A percentile compares a stretch with the other conserved stretches of the same genome.
Evolutionary conservation across 129 eudicot species (phyloP).

Genomic region (Tagetes patula): DNA sequence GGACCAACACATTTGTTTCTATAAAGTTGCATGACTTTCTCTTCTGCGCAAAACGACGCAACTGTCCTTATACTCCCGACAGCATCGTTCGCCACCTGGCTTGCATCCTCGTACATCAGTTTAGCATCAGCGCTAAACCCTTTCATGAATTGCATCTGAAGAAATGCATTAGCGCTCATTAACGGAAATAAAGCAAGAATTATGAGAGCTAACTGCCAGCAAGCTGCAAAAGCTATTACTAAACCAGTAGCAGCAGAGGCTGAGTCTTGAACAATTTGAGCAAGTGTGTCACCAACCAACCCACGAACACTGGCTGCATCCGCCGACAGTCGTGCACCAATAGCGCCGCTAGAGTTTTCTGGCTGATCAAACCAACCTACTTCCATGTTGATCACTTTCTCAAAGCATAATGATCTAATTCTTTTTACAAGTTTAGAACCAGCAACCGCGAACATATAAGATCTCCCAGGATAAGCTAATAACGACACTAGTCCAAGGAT

Average conservation of each 20-base stretch:
- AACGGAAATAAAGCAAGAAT: neutral
- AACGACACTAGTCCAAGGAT: conserved; percentile 58
- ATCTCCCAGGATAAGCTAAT: conserved; percentile 58
- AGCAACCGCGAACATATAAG: conserved; percentile 70
- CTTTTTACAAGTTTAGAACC: conserved; percentile 67
- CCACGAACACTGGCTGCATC: conserved; percentile 86
- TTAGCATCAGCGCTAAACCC: conserved; percentile 5
- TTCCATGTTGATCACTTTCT: conserved; percentile 73
- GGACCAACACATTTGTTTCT: neutral
- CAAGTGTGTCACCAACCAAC: conserved; percentile 30
- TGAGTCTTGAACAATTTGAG: conserved; percentile 28
- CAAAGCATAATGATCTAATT: conserved; percentile 68
- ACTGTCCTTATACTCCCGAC: conserved; percentile 3
- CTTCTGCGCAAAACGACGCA: conserved; percentile 4
- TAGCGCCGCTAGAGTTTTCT: conserved; percentile 71
- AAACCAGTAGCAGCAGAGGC: conserved; percentile 22
- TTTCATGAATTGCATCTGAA: neutral
- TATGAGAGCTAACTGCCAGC: conserved; percentile 8
- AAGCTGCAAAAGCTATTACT: conserved; percentile 4
- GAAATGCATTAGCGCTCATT: neutral
- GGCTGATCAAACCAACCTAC: conserved; percentile 86
- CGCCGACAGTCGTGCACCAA: conserved; percentile 75
- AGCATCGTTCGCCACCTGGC: conserved; percentile 7
- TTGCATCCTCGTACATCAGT: neutral
- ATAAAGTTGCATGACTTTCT: conserved; percentile 56